A percentile compares a stretch with the other conserved stretches of the same genome.
phyloP scores from a whole-genome alignment of 2,329 filamentous ascomycete species.

The Raffaelea ambrosiae region DNA sequence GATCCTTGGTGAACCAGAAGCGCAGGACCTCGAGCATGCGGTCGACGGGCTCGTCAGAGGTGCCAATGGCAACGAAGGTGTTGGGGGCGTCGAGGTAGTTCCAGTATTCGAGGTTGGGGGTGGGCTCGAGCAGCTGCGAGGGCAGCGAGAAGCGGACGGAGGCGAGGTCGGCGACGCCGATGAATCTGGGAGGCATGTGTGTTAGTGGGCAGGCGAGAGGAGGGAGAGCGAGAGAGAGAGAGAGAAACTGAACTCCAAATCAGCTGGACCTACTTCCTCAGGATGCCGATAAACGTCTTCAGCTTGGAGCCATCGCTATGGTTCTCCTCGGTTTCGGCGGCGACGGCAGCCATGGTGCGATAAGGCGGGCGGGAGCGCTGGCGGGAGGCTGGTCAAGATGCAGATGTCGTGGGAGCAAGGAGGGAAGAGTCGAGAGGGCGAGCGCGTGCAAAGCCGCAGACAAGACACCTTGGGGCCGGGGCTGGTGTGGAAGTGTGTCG shows the following conservation, averaged over 20 bases:
- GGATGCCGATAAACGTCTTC: conserved; percentile 76
- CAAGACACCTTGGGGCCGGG: no score
- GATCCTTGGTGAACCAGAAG: conserved; percentile 98
- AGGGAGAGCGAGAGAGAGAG: not conserved
- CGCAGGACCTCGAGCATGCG: conserved; percentile 91
- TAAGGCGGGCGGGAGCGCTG: no score
- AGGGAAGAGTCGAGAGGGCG: no score
- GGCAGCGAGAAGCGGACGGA: conserved; percentile 93
- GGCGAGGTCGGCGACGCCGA: conserved; percentile 92
- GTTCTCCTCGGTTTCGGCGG: conserved; percentile 30
- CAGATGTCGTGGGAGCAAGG: no score
- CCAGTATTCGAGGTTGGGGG: conserved; percentile 98
- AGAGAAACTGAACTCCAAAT: not conserved
- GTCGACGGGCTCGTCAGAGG: conserved; percentile 82
- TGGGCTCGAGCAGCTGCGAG: conserved; percentile 89
- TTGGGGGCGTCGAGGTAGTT: conserved; percentile 94
- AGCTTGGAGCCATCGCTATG: conserved; percentile 80
- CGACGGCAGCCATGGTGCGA: conserved; percentile 16
- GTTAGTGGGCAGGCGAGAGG: not conserved
- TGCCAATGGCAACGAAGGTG: conserved; percentile 74
- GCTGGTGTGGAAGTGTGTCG: no score
- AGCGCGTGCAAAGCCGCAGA: no score
- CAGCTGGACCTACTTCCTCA: conserved; percentile 54
- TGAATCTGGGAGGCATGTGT: conserved; percentile 71
- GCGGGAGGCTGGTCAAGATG: no score